phyloP scores from a whole-genome alignment of 129 eudicot species.

The Calendula officinalis region DNA sequence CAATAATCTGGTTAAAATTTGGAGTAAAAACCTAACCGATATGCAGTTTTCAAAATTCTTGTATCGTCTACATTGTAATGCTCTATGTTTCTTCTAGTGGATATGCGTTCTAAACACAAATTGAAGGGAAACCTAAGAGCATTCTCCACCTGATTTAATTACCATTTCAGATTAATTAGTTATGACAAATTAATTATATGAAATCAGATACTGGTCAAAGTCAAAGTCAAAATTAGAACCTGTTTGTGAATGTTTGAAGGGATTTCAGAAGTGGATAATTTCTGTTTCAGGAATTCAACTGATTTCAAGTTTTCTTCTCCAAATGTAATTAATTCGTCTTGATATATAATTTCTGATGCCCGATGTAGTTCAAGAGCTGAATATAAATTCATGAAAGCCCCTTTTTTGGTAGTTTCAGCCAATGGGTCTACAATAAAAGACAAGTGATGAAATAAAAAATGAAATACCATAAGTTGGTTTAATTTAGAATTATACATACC shows the following conservation, averaged over 20 bases:
- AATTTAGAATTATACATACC: slow-evolving; percentile 29
- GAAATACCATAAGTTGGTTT: not conserved
- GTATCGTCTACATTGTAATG: slow-evolving; percentile 39
- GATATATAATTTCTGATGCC: slow-evolving; percentile 58
- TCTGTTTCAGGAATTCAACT: slow-evolving; percentile 35
- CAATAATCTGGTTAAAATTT: not conserved
- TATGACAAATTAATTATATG: not conserved
- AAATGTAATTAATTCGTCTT: slow-evolving; percentile 39
- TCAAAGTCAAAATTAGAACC: slow-evolving; percentile 38
- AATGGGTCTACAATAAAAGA: slow-evolving; percentile 42
- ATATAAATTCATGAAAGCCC: slow-evolving; percentile 26
- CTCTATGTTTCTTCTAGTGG: slow-evolving; percentile 57
- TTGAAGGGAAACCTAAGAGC: slow-evolving; percentile 52
- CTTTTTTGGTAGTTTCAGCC: slow-evolving; percentile 36
- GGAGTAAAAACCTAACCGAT: slow-evolving; percentile 37
- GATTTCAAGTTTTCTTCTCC: slow-evolving; percentile 42
- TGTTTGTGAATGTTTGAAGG: slow-evolving; percentile 41
- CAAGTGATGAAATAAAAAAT: slow-evolving; percentile 9
- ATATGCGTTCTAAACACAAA: slow-evolving; percentile 54
- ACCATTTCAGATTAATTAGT: not conserved
- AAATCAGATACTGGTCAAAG: not conserved
- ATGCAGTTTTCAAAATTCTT: slow-evolving; percentile 60
- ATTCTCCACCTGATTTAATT: slow-evolving; percentile 47
- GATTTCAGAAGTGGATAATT: slow-evolving; percentile 22
- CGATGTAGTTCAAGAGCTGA: slow-evolving; percentile 50